phyloP scores from a whole-genome alignment of 257 asterid genomes.

The Hygrophila difformis region DNA sequence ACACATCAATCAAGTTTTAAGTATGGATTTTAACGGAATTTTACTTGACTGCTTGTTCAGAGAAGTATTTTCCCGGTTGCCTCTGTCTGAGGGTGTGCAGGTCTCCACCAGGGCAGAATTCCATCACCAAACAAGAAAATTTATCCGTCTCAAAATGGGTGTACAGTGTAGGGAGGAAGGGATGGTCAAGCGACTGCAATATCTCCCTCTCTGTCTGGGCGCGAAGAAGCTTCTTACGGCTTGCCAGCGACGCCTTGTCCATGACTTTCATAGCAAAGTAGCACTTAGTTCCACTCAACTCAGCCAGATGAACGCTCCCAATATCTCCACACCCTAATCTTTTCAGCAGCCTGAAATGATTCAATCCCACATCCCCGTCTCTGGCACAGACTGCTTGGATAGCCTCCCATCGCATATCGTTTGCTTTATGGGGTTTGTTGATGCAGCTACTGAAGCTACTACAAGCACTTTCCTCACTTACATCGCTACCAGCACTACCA shows the following conservation, averaged over 20 bases:
- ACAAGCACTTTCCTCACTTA: constrained; percentile 61
- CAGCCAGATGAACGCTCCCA: constrained; percentile 66
- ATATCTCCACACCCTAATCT: constrained; percentile 71
- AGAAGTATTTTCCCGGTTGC: constrained; percentile 60
- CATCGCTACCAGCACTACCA: constrained; percentile 60
- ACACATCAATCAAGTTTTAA: neutral
- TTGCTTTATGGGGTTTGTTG: constrained; percentile 69
- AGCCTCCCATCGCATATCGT: constrained; percentile 67
- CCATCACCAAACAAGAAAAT: constrained; percentile 73
- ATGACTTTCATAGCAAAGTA: constrained; percentile 69
- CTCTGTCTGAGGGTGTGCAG: constrained; percentile 63
- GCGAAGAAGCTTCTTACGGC: constrained; percentile 68
- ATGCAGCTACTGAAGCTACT: constrained; percentile 61
- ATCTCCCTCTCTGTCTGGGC: constrained; percentile 82
- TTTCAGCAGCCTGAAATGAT: constrained; percentile 59
- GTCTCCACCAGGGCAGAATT: constrained; percentile 79
- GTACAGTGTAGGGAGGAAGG: constrained; percentile 59
- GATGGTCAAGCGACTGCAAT: constrained; percentile 62
- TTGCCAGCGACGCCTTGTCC: constrained; percentile 60
- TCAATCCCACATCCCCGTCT: constrained; percentile 52
- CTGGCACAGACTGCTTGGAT: constrained; percentile 51
- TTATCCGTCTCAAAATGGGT: constrained; percentile 67
- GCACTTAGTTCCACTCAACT: constrained; percentile 60
- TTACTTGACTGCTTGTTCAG: constrained; percentile 67
- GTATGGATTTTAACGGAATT: constrained; percentile 9